These are phyloP conservation scores for Cladochytrium replicatum DNA, from an alignment of 192 early-diverging fungal species.

Conservation along the genomic window DNA sequence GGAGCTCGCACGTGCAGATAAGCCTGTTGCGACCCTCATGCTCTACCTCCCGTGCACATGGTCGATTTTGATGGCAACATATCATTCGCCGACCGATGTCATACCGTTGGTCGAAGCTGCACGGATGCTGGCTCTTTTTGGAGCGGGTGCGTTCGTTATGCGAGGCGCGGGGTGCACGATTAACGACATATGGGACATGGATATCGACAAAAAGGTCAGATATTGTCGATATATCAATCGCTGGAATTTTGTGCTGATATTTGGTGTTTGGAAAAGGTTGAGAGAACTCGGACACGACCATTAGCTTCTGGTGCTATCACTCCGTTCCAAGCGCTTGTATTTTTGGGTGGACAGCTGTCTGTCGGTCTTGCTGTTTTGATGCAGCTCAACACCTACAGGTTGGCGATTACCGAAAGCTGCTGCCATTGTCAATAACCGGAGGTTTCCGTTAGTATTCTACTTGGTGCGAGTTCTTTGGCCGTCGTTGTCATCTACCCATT, in stretches of 20 bases:
- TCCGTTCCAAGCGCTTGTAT: slow-evolving; percentile 57
- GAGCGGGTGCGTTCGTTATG: slow-evolving; percentile 79
- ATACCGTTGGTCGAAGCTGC: slow-evolving; percentile 50
- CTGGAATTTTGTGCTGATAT: no score
- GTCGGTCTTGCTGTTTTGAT: slow-evolving; percentile 72
- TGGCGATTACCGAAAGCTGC: slow-evolving; percentile 3
- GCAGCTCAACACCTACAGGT: slow-evolving; percentile 85
- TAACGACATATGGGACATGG: slow-evolving; percentile 94
- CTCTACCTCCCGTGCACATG: slow-evolving; percentile 85
- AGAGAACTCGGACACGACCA: slow-evolving; percentile 71
- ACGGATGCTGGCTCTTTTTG: slow-evolving; percentile 69
- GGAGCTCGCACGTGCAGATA: slow-evolving; percentile 74
- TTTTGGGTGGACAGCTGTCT: slow-evolving; percentile 68
- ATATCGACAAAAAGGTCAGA: slow-evolving; percentile 63
- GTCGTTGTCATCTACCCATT: slow-evolving; percentile 75
- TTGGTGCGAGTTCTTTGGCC: slow-evolving; percentile 71
- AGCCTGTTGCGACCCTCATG: slow-evolving; percentile 86
- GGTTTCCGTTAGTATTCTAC: slow-evolving; percentile 43
- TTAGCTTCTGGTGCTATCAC: slow-evolving; percentile 69
- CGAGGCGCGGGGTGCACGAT: slow-evolving; percentile 94
- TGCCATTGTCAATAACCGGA: background rate
- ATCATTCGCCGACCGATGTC: slow-evolving; percentile 48
- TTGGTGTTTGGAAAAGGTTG: slow-evolving; percentile 37
- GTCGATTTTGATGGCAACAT: slow-evolving; percentile 29
- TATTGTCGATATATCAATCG: background rate